Evolutionary conservation across 2,329 filamentous ascomycete species (phyloP), one percentile per base, ranked within the genome.

Genomic region (Hymenoscyphus repandus): DNA sequence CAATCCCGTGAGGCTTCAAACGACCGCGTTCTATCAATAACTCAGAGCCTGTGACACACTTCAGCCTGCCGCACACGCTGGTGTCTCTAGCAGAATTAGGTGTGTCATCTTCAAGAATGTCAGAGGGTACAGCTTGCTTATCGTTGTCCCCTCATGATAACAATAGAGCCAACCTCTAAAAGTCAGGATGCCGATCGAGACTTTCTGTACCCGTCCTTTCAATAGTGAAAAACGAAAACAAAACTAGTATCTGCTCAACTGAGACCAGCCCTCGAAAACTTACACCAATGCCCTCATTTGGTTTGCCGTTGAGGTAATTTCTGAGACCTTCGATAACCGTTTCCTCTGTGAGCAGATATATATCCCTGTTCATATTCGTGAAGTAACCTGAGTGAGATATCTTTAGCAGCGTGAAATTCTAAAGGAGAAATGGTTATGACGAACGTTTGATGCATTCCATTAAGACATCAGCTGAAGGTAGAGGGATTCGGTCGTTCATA

Each of bases 311-410:
- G 12, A 50, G 45, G 40, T 56, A 53, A 2, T 34, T 32, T 39
- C 49, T 31, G 10, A 54, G 15, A 13, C 42, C 51, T 18, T 49
- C 46, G 27, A 54, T 43, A 11, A 56, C 31, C n/a, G 17, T 13
- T 13, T 56, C 36, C 3, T 53, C 47, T 38, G 40, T 22, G 20
- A 56, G 54, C 10, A 56, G 9, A 6, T 11, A 13, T 40, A 56
- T 38, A 44, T 54, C 33, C 12, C 9, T 22, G 31, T 56, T 56
- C 27, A 54, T 17, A 15, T 11, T 46, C 5, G 18, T 10, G 22
- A 53, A 38, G 15, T 50, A 50, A 20, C 7, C 47, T 50, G 17
- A n/a, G 9, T 27, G 22, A 31, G 18, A 36, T 9, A 36, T 27
- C 31, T 22, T 18, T 13, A 40, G 48, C 27, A 50, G 49, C 22